phyloP scores from a whole-genome alignment of 2,329 filamentous ascomycete genomes.

The Cladorrhinum sp. region DNA sequence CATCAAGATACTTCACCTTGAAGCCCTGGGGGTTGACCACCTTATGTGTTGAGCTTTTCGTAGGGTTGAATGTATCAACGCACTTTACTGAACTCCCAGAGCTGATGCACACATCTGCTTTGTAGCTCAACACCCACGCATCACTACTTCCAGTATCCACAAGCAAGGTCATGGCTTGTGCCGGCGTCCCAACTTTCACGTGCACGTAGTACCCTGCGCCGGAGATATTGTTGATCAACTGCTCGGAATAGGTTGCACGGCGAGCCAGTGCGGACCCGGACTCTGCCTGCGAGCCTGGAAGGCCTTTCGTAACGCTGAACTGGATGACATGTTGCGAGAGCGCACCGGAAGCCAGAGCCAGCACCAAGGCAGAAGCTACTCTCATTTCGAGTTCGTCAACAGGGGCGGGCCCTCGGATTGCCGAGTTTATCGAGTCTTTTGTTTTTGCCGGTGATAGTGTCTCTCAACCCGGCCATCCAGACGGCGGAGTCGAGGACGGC shows the following conservation, averaged over 20 bases:
- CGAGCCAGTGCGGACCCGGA: constrained; percentile 11
- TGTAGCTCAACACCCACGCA: constrained; percentile 51
- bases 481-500: background rate
- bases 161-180: constrained; percentile 51
- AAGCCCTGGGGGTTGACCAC: constrained; percentile 46
- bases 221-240: constrained; percentile 52
- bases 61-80: constrained; percentile 43
- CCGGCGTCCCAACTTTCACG: constrained; percentile 57
- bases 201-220: constrained; percentile 56
- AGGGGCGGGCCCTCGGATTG: background rate
- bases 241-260: constrained; percentile 34
- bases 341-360: constrained; percentile 19
- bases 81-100: constrained; percentile 35
- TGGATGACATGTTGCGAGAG: constrained; percentile 25
- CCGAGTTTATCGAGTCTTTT: background rate
- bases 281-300: constrained; percentile 22
- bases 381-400: constrained; percentile 15
- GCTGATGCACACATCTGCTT: constrained; percentile 41
- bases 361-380: constrained; percentile 5
- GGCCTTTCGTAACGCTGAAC: constrained; percentile 25
- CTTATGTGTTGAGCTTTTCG: constrained; percentile 48
- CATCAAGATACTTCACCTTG: constrained; percentile 60
- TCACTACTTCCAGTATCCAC: constrained; percentile 64
- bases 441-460: background rate
- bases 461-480: constrained; percentile 8